phyloP scores from a whole-genome alignment of 495 filamentous ascomycete species.

The Hypomontagnella submonticulosa region DNA sequence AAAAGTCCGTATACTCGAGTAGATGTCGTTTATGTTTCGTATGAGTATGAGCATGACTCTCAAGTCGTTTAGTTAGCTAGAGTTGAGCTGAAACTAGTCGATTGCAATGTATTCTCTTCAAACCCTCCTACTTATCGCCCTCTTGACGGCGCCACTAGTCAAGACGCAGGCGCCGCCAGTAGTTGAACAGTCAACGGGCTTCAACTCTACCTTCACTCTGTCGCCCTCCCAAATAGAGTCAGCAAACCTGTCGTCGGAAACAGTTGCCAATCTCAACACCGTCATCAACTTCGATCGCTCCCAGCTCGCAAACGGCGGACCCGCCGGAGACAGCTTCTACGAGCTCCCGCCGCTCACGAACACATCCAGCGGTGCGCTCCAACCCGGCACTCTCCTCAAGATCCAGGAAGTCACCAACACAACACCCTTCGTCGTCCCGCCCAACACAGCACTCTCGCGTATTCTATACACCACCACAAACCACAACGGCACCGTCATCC shows the following conservation, averaged over 20 bases:
- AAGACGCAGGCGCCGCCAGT: constrained; percentile 11
- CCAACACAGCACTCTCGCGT: constrained; percentile 56
- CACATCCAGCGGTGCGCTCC: constrained; percentile 16
- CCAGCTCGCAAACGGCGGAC: constrained; percentile 52
- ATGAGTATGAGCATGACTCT: too few species aligned
- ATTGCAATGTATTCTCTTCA: too few species aligned
- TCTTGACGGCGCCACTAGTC: too few species aligned
- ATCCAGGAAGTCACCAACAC: constrained; percentile 52
- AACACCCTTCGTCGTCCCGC: constrained; percentile 50
- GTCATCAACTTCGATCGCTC: constrained; percentile 51
- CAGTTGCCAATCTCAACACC: constrained; percentile 42
- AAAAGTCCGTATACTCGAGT: too few species aligned
- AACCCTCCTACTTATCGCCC: too few species aligned
- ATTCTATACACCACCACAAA: constrained; percentile 64
- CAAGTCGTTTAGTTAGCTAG: too few species aligned
- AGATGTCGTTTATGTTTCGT: too few species aligned
- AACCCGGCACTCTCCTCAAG: constrained; percentile 50
- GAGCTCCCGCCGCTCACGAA: constrained; percentile 32
- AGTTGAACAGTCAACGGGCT: constrained; percentile 36
- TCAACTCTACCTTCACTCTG: constrained; percentile 54
- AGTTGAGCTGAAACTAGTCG: too few species aligned
- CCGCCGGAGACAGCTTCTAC: constrained; percentile 45
- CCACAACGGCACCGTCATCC: too few species aligned
- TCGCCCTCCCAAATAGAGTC: constrained; percentile 44
- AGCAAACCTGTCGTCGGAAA: constrained; percentile 39